Base-by-base conservation (phyloP, 192 early-diverging fungal genomes). In the Diversispora epigaea region DNA sequence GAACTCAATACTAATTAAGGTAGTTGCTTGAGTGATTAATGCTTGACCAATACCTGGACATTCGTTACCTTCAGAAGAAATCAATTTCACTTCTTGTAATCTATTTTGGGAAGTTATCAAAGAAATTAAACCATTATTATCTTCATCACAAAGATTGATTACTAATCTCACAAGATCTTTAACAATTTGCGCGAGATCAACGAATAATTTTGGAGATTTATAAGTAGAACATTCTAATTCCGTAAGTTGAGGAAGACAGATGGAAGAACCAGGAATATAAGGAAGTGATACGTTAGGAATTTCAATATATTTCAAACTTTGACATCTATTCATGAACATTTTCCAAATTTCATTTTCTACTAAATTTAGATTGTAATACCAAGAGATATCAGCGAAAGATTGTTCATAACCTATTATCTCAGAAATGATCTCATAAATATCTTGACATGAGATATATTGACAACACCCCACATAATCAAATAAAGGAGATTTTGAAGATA, bases 311-410 rank as follows among this genome's bases (percentile, higher is more conserved):
- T 25, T 60, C 21, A 60, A 19, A 21, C 7, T 25, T 12, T 8
- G 5, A 60, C 57, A 60, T 25, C 6, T 25, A 21, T 17, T 60
- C 57, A 60, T 60, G 57, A 60, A 60, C 25, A 60, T 32, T 25
- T 60, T 60, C 57, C 57, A 60, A 32, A 60, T 32, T 60, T 60
- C 57, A 60, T 60, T 60, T 60, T 60, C 57, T 12, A 60, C 11
- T 32, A 60, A 32, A 25, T 60, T 60, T 25, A 11, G 9, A 22
- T 60, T 60, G 25, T 60, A 60, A 60, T 60, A 11, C 19, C 19
- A 25, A 32, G 25, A 60, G 10, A 22, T 25, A 9, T 7, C 22
- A 8, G 57, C 4, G 10, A 19, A 58, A 22, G 25, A 32, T 32
- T 32, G 25, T 32, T 60, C 25, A 60, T 7, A 4, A 19, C 50